Evolutionary conservation across 306 rosid species (phyloP), one percentile per base, ranked within the genome.

Genomic region (Quillaja saponaria): DNA sequence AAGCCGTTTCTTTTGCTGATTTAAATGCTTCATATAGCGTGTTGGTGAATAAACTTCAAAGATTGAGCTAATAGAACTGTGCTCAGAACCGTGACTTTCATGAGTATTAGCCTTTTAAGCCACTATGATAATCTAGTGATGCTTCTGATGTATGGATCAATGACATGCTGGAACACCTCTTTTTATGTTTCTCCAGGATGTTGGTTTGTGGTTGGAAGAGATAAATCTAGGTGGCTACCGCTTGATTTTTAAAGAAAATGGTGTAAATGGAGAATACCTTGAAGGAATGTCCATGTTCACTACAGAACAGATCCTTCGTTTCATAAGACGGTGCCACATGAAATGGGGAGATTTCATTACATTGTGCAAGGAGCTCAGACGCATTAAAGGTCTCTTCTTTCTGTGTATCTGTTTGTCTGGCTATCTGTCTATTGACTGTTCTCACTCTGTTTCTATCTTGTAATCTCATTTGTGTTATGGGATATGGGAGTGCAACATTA

Each of bases 221-320:
- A 92, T 92, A 77, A 86, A 85, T 74, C 88, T 92, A 42, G 99
- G 99, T 68, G 68, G 89, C 60, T 92, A 92, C 74, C 80, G 96
- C 53, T 95, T 82, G 72, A 90, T 78, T 39, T 92, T 92, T 68
- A 84, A 83, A 83, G 99, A 92, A 78, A 86, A 92, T 46, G 96
- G 96, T 68, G 91, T 92, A 60, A 92, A 92, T 75, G 99, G 99
- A 64, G 99, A 92, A 80, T 92, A 92, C 78, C 81, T 89, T 58
- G 99, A 92, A 83, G 95, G 99, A 62, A 89, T 92, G 97, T 92
- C 97, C 55, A 89, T 92, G 99, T 92, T 92, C 78, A 92, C 99
- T 0, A 92, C 99, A 16, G 99, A 92, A 49, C 99, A 92, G 74
- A 92, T 92, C 73, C 98, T 92, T 69, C 96, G 98, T 38, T 92